phyloP scores from a whole-genome alignment of 176 grass and related monocot species.

The Melocanna baccifera region DNA sequence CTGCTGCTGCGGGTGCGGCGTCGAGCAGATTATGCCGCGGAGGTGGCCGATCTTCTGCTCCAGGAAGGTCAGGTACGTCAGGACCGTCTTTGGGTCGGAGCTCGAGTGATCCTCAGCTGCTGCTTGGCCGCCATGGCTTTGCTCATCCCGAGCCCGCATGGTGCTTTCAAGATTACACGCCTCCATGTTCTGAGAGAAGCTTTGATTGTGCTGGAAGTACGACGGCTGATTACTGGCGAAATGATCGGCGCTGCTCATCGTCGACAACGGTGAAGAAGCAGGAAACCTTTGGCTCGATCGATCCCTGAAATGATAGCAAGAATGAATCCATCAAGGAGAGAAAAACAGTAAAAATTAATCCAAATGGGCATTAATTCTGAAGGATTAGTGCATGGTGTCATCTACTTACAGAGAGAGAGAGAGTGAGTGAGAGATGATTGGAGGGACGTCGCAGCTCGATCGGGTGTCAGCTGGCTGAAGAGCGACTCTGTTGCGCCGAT shows the following conservation, averaged over 20 bases:
- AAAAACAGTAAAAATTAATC: not conserved
- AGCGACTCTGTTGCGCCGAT: not conserved
- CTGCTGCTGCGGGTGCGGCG: constrained; percentile 42
- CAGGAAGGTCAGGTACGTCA: constrained; percentile 60
- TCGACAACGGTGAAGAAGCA: not conserved
- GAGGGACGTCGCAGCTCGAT: not conserved
- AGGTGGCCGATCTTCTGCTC: constrained; percentile 73
- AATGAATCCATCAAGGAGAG: not conserved
- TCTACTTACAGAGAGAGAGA: constrained; percentile 2
- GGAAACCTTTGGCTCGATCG: not conserved
- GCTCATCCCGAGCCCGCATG: not conserved
- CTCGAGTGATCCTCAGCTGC: not conserved
- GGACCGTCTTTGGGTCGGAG: constrained; percentile 33
- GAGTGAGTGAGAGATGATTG: not conserved
- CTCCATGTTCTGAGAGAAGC: not conserved
- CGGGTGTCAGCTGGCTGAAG: not conserved
- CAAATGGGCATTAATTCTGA: not conserved
- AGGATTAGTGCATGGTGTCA: not conserved
- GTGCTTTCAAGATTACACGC: not conserved
- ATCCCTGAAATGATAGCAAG: not conserved
- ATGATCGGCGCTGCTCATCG: not conserved
- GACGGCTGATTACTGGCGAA: not conserved
- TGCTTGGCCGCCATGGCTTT: not conserved
- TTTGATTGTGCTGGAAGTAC: not conserved
- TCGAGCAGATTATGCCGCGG: constrained; percentile 48